Evolutionary conservation across 345 rosid genomes (phyloP), one percentile per base, ranked within the genome.

Genomic region (Toxicodendron radicans): DNA sequence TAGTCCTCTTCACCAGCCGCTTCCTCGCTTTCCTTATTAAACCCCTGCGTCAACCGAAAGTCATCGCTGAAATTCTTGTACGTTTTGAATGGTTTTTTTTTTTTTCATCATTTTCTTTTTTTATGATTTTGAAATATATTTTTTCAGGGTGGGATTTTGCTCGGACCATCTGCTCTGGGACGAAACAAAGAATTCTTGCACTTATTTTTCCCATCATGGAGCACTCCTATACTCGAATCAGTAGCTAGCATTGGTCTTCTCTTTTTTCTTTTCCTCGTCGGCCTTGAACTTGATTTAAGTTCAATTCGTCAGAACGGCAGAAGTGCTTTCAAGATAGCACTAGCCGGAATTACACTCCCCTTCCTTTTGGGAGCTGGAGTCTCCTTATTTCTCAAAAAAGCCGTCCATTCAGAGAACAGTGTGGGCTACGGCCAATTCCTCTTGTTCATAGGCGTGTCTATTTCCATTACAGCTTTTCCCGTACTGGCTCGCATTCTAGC

Each of bases 221-320:
- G 89, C 76, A 75, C 78, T 46, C 85, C 89, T 0, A 80, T 83
- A 20, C 82, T 89, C 12, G 91, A 89, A 72, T 81, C 91, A 3
- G 81, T 80, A 0, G 91, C 93, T 3, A 84, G 83, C 74, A 80
- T 89, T 35, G 91, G 93, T 66, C 91, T 89, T 73, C 70, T 87
- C 73, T 89, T 83, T 74, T 87, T 84, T 82, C 83, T 89, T 70
- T 89, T 87, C 74, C 84, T 89, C 0, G 91, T 89, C 4, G 93
- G 93, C 32, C 89, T 89, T 20, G 93, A 89, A 73, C 89, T 87
- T 23, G 91, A 87, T 75, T 77, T 87, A 38, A 52, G 65, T 73
- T 66, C 82, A 1, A 84, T 89, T 38, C 73, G 81, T 58, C 73
- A 68, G 64, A 87, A 79, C 8, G 83, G 87, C 41, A 81, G 51